Evolutionary conservation across 495 filamentous ascomycete species (phyloP).

Genomic region (Penicillium cinerascens): DNA sequence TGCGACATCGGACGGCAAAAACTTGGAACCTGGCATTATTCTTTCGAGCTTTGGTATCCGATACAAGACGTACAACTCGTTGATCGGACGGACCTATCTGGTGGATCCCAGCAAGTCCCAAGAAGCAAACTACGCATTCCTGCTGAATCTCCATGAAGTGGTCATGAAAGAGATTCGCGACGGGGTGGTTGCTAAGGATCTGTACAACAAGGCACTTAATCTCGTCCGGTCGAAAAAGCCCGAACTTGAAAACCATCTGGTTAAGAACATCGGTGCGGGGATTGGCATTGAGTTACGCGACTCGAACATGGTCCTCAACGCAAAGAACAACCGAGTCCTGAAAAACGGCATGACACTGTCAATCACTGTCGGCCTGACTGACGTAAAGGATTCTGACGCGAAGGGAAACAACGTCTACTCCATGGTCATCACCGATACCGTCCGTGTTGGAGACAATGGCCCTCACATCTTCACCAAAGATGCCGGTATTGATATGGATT

Average conservation of each 20-base stretch:
- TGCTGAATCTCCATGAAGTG: slow-evolving; percentile 77
- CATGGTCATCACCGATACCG: slow-evolving; percentile 85
- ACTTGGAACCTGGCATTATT: slow-evolving; percentile 91
- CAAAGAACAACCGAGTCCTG: slow-evolving; percentile 73
- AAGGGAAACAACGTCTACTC: slow-evolving; percentile 86
- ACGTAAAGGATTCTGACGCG: slow-evolving; percentile 75
- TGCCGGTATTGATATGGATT: slow-evolving; percentile 83
- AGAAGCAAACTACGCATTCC: slow-evolving; percentile 89
- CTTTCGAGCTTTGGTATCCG: slow-evolving; percentile 84
- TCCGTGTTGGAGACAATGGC: slow-evolving; percentile 75
- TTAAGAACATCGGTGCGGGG: slow-evolving; percentile 83
- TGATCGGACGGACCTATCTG: slow-evolving; percentile 88
- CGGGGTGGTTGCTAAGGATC: slow-evolving; percentile 80
- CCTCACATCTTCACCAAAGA: slow-evolving; percentile 86
- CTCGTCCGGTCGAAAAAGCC: slow-evolving; percentile 84
- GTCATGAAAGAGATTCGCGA: slow-evolving; percentile 89
- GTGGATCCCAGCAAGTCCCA: slow-evolving; percentile 95
- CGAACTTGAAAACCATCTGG: slow-evolving; percentile 87
- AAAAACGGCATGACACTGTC: slow-evolving; percentile 97
- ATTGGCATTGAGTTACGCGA: slow-evolving; percentile 92
- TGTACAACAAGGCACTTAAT: slow-evolving; percentile 81
- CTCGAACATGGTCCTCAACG: slow-evolving; percentile 72
- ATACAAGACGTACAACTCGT: slow-evolving; percentile 90
- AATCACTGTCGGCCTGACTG: slow-evolving; percentile 81
- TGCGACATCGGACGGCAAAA: slow-evolving; percentile 70